Evolutionary conservation across 2,329 filamentous ascomycete genomes (phyloP), one percentile per base, ranked within the genome.

Genomic region (Penicillium sp.): DNA sequence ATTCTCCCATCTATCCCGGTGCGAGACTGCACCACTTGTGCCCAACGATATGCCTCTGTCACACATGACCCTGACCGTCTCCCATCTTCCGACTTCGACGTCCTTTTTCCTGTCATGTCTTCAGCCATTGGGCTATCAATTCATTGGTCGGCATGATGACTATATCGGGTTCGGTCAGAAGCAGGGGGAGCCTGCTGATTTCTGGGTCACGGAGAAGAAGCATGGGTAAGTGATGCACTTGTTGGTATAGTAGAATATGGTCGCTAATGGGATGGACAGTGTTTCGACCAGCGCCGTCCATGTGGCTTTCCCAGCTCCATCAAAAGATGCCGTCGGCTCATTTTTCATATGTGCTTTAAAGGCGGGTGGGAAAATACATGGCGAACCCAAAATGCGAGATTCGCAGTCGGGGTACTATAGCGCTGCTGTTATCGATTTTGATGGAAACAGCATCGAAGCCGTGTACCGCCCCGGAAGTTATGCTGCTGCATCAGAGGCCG

Each of bases 361-460:
- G 51, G 81, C 84, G 30, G 77, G 78, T 33, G 78, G 72, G 12
- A 70, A 70, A 43, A 72, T 77, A 15, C 75, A 78, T 52, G 75
- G 75, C 22, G 69, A 76, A 32, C 76, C 74, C 51, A 69, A 70
- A 52, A 54, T 67, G 56, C 69, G 76, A 39, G 73, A 75, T 56
- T 64, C 68, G 12, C 67, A 74, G 2, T 68, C 69, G 55, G 66
- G 75, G 64, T 69, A 77, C 68, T 72, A 80, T 65, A 80, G 77
- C 45, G 77, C 78, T 32, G 76, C 76, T 5, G 68, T 87, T 27
- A 74, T 79, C 43, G 87, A 94, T 62, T 74, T 85, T 37, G 86
- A 94, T 66, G 85, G 85, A 34, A 93, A 94, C 67, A 84, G 76
- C 51, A 80, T 94, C 58, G 85, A 92, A 57, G 83, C 85, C 18